A percentile compares a stretch with the other conserved stretches of the same genome.
Conservation (phyloP, 169 alveolate species). For the Hammondia hammondi region DNA sequence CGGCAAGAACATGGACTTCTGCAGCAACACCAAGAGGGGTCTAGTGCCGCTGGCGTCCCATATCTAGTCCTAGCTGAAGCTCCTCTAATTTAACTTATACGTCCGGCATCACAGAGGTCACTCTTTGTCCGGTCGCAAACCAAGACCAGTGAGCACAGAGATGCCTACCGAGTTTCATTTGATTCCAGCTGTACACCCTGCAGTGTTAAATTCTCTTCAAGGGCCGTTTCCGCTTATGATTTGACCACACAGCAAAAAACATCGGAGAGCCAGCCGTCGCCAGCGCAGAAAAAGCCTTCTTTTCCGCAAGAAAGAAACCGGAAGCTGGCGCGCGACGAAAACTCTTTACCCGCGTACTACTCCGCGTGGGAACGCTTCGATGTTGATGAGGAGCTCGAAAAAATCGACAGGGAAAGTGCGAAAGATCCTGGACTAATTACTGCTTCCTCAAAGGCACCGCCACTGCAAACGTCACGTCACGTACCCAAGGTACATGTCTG, state of each 20-base stretch:
- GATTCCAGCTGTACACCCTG: too few relatives aligned
- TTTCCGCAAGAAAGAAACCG: background rate
- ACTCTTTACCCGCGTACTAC: slow-evolving; percentile 13
- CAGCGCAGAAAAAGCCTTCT: background rate
- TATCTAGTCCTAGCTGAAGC: too few relatives aligned
- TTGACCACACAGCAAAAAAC: background rate
- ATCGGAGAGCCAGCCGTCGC: background rate
- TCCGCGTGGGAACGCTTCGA: slow-evolving; percentile 34
- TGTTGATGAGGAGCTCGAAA: slow-evolving; percentile 32
- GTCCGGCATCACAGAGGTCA: too few relatives aligned
- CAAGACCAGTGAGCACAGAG: too few relatives aligned
- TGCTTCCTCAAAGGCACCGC: background rate
- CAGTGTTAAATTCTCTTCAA: too few relatives aligned
- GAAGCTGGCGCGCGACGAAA: slow-evolving; percentile 24
- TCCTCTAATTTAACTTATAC: too few relatives aligned
- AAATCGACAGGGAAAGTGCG: background rate
- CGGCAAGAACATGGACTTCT: too few relatives aligned
- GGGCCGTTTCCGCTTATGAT: background rate
- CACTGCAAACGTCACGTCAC: background rate
- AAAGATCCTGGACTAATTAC: background rate
- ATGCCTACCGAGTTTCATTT: too few relatives aligned
- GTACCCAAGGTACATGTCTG: background rate
- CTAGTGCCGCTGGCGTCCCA: too few relatives aligned
- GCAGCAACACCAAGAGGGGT: too few relatives aligned
- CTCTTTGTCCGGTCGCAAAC: too few relatives aligned